Evolutionary conservation across 176 grass and related monocot genomes (phyloP).

Genomic region (Oryza meridionalis): DNA sequence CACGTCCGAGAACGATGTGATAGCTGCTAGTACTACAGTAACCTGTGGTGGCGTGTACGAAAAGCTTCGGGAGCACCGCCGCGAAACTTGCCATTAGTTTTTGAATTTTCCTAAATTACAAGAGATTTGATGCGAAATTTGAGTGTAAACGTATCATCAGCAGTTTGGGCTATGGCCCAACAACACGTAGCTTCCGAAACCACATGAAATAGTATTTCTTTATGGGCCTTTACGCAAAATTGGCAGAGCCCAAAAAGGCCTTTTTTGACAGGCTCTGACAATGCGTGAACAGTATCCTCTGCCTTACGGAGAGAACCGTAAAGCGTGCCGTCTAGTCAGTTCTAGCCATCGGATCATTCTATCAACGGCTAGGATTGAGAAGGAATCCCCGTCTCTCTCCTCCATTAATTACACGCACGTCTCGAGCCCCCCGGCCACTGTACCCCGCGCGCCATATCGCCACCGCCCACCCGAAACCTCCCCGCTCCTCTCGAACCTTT

Average conservation of each 20-base stretch:
- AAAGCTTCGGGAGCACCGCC: not conserved
- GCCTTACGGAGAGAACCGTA: not conserved
- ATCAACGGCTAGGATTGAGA: not conserved
- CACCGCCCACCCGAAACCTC: no score
- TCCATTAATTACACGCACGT: not conserved
- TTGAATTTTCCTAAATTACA: not conserved
- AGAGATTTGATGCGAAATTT: not conserved
- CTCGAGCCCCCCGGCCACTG: conserved; percentile 1
- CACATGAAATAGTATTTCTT: not conserved
- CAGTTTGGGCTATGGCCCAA: not conserved
- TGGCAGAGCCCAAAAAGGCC: not conserved
- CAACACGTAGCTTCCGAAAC: no score
- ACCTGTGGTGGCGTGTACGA: not conserved
- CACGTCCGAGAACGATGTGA: conserved; percentile 2
- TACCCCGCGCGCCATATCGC: conserved; percentile 26
- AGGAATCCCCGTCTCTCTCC: not conserved
- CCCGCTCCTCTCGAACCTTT: not conserved
- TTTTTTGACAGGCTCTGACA: no score
- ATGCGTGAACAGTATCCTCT: not conserved
- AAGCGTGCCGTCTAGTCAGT: not conserved
- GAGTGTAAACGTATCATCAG: no score
- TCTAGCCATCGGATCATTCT: not conserved
- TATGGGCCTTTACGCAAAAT: not conserved
- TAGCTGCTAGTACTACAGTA: not conserved
- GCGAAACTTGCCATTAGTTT: not conserved